Evolutionary conservation across 176 grass and related monocot species (phyloP).

Genomic region (Raddia guianensis): DNA sequence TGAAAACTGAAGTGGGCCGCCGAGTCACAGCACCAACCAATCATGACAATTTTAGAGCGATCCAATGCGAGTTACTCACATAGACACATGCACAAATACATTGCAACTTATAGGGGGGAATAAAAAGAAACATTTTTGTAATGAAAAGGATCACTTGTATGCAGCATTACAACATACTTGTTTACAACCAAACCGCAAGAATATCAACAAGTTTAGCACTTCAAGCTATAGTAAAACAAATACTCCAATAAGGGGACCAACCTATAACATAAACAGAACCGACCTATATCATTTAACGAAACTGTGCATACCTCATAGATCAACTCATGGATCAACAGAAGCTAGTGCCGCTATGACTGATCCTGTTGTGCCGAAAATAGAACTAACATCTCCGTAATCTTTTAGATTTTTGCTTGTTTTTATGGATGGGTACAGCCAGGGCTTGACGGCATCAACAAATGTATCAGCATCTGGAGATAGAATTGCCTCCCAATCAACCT

Average conservation of each 20-base stretch:
- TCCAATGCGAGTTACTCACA: background rate
- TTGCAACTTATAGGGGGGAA: conserved; percentile 21
- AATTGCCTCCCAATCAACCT: conserved; percentile 97
- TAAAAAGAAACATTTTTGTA: conserved; percentile 16
- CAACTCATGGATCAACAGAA: conserved; percentile 56
- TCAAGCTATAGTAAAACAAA: conserved; percentile 22
- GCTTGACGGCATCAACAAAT: conserved; percentile 62
- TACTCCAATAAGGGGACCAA: background rate
- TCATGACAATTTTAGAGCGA: background rate
- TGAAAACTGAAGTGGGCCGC: no score
- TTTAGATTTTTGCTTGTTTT: conserved; percentile 71
- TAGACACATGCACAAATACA: background rate
- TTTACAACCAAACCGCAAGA: conserved; percentile 11
- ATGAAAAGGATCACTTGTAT: conserved; percentile 27
- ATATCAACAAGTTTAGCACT: background rate
- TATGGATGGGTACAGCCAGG: conserved; percentile 77
- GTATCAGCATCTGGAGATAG: conserved; percentile 57
- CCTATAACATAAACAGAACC: background rate
- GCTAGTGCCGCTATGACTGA: conserved; percentile 79
- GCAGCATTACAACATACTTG: conserved; percentile 31
- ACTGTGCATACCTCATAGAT: conserved; percentile 37
- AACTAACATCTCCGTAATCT: conserved; percentile 69
- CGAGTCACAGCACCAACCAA: background rate
- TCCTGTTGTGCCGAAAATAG: conserved; percentile 74
- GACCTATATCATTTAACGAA: conserved; percentile 26